Conservation (phyloP, 805 yeast species). For the Saccharomycopsis guyanensis region DNA sequence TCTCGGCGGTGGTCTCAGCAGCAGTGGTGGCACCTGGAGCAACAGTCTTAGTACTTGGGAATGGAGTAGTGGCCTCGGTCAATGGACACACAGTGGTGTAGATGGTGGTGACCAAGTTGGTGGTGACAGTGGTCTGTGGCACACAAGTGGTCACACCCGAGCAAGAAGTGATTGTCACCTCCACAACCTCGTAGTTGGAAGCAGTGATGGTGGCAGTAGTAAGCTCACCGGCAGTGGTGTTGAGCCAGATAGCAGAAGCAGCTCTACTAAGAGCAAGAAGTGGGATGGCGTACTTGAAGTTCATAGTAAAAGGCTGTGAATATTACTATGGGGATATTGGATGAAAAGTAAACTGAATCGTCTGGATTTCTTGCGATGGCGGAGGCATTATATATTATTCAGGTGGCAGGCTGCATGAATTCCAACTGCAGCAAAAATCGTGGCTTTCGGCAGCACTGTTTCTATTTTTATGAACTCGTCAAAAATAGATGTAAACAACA, state of each 20-base stretch:
- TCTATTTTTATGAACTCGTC: not conserved
- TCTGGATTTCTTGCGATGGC: no score
- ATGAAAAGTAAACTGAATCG: no score
- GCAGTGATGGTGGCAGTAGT: conserved; percentile 14
- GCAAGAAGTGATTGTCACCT: conserved; percentile 20
- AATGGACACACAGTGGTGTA: conserved; percentile 2
- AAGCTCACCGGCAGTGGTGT: not conserved
- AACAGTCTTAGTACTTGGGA: not conserved
- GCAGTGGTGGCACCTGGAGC: not conserved
- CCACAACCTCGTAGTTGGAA: conserved; percentile 2
- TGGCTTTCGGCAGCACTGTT: no score
- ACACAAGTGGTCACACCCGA: conserved; percentile 11
- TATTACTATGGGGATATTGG: no score
- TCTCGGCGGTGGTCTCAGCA: conserved; percentile 6
- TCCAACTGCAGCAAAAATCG: no score
- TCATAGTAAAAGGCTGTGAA: not conserved
- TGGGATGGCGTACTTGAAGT: not conserved
- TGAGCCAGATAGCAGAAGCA: not conserved
- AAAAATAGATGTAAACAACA: not conserved
- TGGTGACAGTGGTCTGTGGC: conserved; percentile 11
- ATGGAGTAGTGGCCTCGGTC: not conserved
- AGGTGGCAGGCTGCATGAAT: not conserved
- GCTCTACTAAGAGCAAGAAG: not conserved
- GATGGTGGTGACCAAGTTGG: not conserved
- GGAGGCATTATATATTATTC: no score